Base-by-base conservation (phyloP, 2,329 filamentous ascomycete genomes). In the Aspergillus latus region DNA sequence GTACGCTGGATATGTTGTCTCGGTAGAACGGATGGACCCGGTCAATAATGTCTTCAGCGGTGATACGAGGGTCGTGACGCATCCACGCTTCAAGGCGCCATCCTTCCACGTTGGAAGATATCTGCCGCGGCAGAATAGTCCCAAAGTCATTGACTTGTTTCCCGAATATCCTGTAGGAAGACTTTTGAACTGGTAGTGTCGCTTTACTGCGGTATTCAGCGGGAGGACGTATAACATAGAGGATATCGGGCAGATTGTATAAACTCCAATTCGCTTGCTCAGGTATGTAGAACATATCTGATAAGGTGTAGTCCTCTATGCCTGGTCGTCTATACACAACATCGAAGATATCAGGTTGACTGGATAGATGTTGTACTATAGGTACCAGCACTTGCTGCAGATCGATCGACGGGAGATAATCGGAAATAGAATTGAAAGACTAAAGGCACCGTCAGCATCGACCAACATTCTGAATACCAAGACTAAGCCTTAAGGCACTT, bases 51-150 rank as follows among this genome's bases (percentile, higher is more conserved):
- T 69, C 66, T 9, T 58, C 8, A 4, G 47, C 36, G 4, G 52
- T 58, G 45, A 68, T 64, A 13, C 65, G 61, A 16, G 62, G 58
- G 46, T 69, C 66, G 8, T 63, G 39, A 29, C 65, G 65, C 34
- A 59, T 46, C 66, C 66, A 69, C 29, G 66, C 61, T 52, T 68
- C 66, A 16, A 67, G 52, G 6, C 67, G 56, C 63, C 63, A 69
- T 10, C 59, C 64, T 45, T 65, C 62, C 1, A 64, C 62, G 10
- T 48, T 26, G n/a, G 62, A 66, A 1, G 64, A 65, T 28, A 66
- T 65, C 7, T 54, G 62, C 2, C 26, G 10, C 1, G 62, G 64
- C 3, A 65, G 60, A 3, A 62, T 39, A 3, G 43, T 9, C 34
- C n/a, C 34, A 21, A 61, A 61, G 11, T 59, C 46, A 2, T 49